Evolutionary conservation across 768 basidiomycete species (phyloP).

Genomic region (Rhodosporidiobolus odoratus): DNA sequence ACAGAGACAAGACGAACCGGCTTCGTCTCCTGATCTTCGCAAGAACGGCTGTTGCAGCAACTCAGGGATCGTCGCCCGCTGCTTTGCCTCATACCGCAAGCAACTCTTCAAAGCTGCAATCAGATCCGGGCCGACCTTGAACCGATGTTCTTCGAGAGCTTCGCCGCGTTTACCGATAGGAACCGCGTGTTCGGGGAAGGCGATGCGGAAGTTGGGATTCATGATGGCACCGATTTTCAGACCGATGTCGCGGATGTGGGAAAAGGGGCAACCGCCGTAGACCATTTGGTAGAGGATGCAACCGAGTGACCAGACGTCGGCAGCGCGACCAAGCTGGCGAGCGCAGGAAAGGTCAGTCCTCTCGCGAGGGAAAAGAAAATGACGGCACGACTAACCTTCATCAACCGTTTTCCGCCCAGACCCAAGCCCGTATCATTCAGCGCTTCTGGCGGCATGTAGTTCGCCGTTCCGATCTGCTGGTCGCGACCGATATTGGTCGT

Average conservation of each 20-base stretch:
- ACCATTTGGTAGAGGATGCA: constrained; percentile 99
- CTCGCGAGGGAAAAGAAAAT: background rate
- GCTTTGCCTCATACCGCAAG: constrained; percentile 69
- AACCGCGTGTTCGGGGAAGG: constrained; percentile 65
- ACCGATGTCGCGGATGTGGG: constrained; percentile 64
- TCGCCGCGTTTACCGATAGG: constrained; percentile 53
- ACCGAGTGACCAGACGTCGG: constrained; percentile 96
- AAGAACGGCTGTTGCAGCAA: constrained; percentile 52
- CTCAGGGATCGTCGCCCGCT: constrained; percentile 79
- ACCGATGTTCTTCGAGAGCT: constrained; percentile 63
- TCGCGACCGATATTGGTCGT: constrained; percentile 97
- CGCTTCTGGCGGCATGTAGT: constrained; percentile 98
- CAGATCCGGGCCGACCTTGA: constrained; percentile 67
- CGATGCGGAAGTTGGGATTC: constrained; percentile 66
- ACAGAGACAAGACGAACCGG: background rate
- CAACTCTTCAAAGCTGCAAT: constrained; percentile 78
- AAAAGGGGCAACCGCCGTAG: constrained; percentile 89
- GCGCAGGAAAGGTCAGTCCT: background rate
- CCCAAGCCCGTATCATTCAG: constrained; percentile 56
- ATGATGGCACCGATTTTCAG: constrained; percentile 95
- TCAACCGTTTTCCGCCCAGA: constrained; percentile 74
- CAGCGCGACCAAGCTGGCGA: constrained; percentile 68
- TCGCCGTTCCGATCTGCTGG: constrained; percentile 90
- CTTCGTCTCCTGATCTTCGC: constrained; percentile 27
- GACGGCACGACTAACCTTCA: constrained; percentile 57